A percentile compares a stretch with the other conserved stretches of the same genome.
Conservation (phyloP, 2,329 filamentous ascomycete genomes). For the Claviceps paspali region DNA sequence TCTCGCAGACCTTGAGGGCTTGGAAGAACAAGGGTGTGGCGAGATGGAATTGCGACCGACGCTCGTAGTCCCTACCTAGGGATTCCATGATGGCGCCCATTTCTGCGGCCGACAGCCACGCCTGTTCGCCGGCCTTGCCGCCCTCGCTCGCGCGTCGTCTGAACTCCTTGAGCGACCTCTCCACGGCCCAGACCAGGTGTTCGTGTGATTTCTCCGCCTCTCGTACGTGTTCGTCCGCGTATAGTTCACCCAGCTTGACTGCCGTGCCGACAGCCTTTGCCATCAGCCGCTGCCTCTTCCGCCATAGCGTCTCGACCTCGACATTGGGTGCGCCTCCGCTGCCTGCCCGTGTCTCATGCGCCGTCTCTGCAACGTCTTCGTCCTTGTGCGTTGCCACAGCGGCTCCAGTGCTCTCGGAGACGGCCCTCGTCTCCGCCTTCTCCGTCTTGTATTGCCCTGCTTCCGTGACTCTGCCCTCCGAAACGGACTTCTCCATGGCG, state of each 20-base stretch:
- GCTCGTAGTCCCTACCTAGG: conserved; percentile 62
- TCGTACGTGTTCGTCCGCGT: conserved; percentile 60
- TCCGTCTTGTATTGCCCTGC: conserved; percentile 19
- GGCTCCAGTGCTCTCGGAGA: not conserved
- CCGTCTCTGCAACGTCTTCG: conserved; percentile 1
- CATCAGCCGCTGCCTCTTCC: conserved; percentile 50
- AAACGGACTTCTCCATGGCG: conserved; percentile 33
- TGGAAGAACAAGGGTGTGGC: conserved; percentile 78
- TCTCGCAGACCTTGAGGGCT: conserved; percentile 52
- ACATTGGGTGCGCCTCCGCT: not conserved
- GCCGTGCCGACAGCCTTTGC: conserved; percentile 60
- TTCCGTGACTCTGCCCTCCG: conserved; percentile 29
- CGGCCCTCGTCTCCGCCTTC: not conserved
- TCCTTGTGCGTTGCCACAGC: not conserved
- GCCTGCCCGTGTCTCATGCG: conserved; percentile 6
- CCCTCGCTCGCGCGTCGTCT: conserved; percentile 51
- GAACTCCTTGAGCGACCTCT: conserved; percentile 62
- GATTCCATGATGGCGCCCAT: conserved; percentile 62
- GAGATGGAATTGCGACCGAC: conserved; percentile 60
- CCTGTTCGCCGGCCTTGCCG: conserved; percentile 52
- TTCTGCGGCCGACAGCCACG: conserved; percentile 56
- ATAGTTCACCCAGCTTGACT: conserved; percentile 75
- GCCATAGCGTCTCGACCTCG: conserved; percentile 33
- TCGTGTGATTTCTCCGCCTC: conserved; percentile 56
- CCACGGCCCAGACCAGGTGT: conserved; percentile 67